Conservation (phyloP, 2,329 filamentous ascomycete species). For the Simplicillium aogashimaense region DNA sequence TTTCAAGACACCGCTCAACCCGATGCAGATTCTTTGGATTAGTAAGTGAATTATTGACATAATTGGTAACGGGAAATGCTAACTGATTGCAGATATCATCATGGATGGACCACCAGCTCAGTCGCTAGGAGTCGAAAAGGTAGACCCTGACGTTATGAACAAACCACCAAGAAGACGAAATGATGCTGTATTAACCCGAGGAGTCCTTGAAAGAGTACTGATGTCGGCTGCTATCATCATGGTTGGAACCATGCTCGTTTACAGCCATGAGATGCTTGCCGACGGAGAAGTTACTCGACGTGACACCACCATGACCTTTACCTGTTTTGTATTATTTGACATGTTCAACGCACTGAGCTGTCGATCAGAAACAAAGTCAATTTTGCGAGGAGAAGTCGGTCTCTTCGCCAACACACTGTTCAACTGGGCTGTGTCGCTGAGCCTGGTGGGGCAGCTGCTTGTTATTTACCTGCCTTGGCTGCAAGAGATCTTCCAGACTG, state of each 20-base stretch:
- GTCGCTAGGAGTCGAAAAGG: constrained; percentile 89
- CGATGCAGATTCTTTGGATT: constrained; percentile 99
- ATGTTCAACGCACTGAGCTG: constrained; percentile 98
- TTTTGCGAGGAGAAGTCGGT: constrained; percentile 76
- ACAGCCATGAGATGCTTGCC: constrained; percentile 80
- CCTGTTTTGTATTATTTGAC: constrained; percentile 96
- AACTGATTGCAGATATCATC: constrained; percentile 66
- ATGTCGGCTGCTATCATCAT: constrained; percentile 86
- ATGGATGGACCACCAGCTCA: constrained; percentile 98
- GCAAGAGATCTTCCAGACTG: constrained; percentile 92
- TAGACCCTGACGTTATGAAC: constrained; percentile 89
- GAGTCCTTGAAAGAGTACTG: constrained; percentile 73
- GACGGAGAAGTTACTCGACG: constrained; percentile 79
- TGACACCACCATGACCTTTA: constrained; percentile 99
- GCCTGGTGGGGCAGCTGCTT: constrained; percentile 72
- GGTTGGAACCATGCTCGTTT: constrained; percentile 82
- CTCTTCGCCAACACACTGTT: constrained; percentile 86
- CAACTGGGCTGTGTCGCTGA: constrained; percentile 87
- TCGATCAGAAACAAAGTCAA: constrained; percentile 80
- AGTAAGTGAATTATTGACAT: constrained; percentile 51
- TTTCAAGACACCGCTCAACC: constrained; percentile 91
- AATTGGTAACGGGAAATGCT: constrained; percentile 2
- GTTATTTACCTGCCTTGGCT: constrained; percentile 94
- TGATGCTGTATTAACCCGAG: constrained; percentile 81
- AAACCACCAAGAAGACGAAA: constrained; percentile 75